These are phyloP conservation scores for Henckelia pumila DNA, from an alignment of 257 asterid genomes.

Conservation along the genomic window DNA sequence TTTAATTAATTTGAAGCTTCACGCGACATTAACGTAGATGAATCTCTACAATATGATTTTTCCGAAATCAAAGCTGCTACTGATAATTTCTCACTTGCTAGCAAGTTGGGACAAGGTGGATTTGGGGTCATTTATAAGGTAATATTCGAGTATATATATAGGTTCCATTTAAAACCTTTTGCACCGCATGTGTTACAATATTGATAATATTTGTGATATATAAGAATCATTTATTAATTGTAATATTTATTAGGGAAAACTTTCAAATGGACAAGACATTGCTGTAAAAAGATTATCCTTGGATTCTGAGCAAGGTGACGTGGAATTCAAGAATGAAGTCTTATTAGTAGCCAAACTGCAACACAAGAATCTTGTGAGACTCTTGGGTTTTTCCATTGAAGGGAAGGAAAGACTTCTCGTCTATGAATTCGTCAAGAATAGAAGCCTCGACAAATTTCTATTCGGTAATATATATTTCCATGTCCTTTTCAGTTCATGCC, in stretches of 20 bases:
- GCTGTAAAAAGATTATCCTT: conserved; percentile 38
- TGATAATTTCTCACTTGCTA: conserved; percentile 14
- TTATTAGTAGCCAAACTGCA: conserved; percentile 9
- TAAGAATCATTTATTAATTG: no score
- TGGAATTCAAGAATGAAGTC: conserved; percentile 42
- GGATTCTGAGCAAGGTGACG: conserved; percentile 34
- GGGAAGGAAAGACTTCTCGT: conserved; percentile 8
- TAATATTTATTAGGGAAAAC: no score
- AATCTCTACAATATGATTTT: conserved; percentile 33
- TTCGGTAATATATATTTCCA: not conserved
- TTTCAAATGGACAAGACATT: no score
- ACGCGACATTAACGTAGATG: conserved; percentile 12
- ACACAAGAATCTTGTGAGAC: conserved; percentile 32
- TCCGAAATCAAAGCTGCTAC: conserved; percentile 35
- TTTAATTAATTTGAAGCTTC: conserved; percentile 16
- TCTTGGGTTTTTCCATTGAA: conserved; percentile 8
- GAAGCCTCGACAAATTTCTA: conserved; percentile 10
- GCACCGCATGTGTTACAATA: no score
- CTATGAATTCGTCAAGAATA: conserved; percentile 3
- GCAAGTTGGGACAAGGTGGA: conserved; percentile 39
- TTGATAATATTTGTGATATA: no score
- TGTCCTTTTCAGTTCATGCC: no score
- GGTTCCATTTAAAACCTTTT: no score
- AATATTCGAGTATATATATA: no score
- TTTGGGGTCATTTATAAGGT: conserved; percentile 30